Evolutionary conservation across 148 eudicot genomes (phyloP).

Genomic region (Rhododendron vialii): DNA sequence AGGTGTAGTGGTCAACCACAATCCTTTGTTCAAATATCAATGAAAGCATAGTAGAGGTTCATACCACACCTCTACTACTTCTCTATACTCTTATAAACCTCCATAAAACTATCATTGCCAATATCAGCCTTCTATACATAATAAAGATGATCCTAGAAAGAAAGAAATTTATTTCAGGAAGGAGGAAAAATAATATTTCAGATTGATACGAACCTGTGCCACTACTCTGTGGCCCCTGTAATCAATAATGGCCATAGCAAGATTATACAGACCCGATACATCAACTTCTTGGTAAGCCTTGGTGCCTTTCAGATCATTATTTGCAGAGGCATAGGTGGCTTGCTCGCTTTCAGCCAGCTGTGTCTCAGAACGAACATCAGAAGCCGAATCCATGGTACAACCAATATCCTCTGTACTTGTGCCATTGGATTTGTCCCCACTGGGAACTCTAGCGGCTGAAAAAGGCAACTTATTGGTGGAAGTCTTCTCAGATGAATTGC

Average conservation of each 20-base stretch:
- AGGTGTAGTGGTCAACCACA: neutral
- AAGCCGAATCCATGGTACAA: constrained; percentile 27
- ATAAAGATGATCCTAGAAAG: neutral
- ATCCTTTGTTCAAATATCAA: neutral
- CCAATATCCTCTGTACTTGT: constrained; percentile 29
- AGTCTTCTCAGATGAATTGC: constrained; percentile 27
- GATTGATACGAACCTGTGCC: constrained; percentile 72
- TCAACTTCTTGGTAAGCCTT: constrained; percentile 97
- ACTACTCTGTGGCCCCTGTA: constrained; percentile 97
- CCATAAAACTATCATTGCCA: neutral
- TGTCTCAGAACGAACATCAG: constrained; percentile 56
- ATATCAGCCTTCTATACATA: neutral
- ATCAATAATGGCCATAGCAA: constrained; percentile 97
- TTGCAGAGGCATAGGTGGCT: constrained; percentile 98
- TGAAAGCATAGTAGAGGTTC: neutral
- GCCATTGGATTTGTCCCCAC: constrained; percentile 37
- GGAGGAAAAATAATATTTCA: neutral
- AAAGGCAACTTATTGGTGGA: constrained; percentile 24
- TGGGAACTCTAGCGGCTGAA: constrained; percentile 29
- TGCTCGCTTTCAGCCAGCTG: constrained; percentile 94
- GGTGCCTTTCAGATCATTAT: constrained; percentile 97
- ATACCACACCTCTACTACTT: neutral
- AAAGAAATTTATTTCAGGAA: neutral
- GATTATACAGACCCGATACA: constrained; percentile 90
- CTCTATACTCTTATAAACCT: neutral